Base-by-base conservation (phyloP, 495 filamentous ascomycete species). In the Letharia columbiana region DNA sequence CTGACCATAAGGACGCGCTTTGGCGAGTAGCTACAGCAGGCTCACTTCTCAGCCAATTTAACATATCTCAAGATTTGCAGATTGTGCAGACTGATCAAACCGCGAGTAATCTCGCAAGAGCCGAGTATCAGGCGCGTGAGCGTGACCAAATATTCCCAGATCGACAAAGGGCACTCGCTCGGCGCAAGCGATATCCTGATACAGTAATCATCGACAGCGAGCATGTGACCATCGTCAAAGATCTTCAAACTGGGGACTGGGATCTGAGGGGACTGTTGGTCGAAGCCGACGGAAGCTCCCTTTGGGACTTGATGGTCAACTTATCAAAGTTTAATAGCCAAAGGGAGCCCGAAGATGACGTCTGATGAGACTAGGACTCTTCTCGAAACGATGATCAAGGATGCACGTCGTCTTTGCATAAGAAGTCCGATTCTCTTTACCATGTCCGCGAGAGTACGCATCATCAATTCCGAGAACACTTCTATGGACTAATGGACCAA, bases 391-490 rank as follows among this genome's bases (percentile, higher is more conserved):
- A 75, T 77, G 75, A 77, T 77, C 35, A 72, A 77, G 45, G 75
- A 75, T 54, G 75, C 69, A 28, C 70, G 75, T 28, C 66, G 75
- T 4, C 71, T 76, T 18, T 76, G 72, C 66, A 62, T 71, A 13
- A 66, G 74, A 39, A 76, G 75, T 64, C 74, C 75, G 12, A 72
- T 75, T 77, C n/a, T n/a, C n/a, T n/a, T n/a, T n/a, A n/a, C n/a
- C n/a, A n/a, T n/a, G n/a, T n/a, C n/a, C n/a, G n/a, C n/a, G n/a
- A n/a, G n/a, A n/a, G n/a, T n/a, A n/a, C n/a, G n/a, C n/a, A n/a
- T n/a, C n/a, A n/a, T n/a, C n/a, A n/a, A n/a, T n/a, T n/a, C 75
- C 28, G 70, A 70, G 23, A 71, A 76, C 58, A 77, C 74, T n/a
- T 23, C 68, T 77, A 77, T 39, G 75, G 75, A 31, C 60, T 75